Conservation (phyloP, 352 stramenopile species). For the Pythium folliculosum region DNA sequence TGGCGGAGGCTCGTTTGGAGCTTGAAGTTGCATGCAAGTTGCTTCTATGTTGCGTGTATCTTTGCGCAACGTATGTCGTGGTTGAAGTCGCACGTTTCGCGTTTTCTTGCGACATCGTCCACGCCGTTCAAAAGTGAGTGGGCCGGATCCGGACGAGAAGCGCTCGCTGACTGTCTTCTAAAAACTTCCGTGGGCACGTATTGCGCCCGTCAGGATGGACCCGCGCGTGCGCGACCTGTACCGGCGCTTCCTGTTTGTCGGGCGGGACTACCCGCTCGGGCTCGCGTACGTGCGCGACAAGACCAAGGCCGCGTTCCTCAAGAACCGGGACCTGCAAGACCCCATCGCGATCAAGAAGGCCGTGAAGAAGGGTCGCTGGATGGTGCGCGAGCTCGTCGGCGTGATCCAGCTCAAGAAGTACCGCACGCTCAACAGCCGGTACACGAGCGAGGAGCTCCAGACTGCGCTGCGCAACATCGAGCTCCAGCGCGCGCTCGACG, state of each 20-base stretch:
- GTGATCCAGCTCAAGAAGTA: conserved; percentile 98
- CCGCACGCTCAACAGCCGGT: conserved; percentile 92
- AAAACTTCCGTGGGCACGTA: too few relatives aligned
- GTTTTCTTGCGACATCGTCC: too few relatives aligned
- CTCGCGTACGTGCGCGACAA: conserved; percentile 90
- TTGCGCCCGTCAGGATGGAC: conserved; percentile 65
- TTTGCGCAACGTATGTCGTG: neutral
- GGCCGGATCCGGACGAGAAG: neutral
- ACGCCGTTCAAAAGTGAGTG: too few relatives aligned
- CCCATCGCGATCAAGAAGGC: conserved; percentile 88
- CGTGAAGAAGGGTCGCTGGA: conserved; percentile 92
- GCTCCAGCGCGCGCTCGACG: conserved; percentile 28
- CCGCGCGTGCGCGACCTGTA: conserved; percentile 95
- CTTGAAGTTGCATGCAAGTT: conserved; percentile 6
- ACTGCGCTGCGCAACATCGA: conserved; percentile 61
- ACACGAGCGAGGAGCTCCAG: conserved; percentile 81
- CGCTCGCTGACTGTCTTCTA: neutral
- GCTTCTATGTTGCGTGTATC: neutral
- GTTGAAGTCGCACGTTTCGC: conserved; percentile 15
- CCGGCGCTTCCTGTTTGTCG: conserved; percentile 93
- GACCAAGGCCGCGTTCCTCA: conserved; percentile 90
- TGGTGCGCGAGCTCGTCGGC: conserved; percentile 95
- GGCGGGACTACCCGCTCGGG: conserved; percentile 93
- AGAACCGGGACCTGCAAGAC: conserved; percentile 78
- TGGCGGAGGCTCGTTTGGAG: neutral